Percentiles rank a stretch among this genome's conserved stretches.
Evolutionary conservation across 1,284 basidiomycete genomes (phyloP).

Genomic region (Kalmanozyma brasiliensis): DNA sequence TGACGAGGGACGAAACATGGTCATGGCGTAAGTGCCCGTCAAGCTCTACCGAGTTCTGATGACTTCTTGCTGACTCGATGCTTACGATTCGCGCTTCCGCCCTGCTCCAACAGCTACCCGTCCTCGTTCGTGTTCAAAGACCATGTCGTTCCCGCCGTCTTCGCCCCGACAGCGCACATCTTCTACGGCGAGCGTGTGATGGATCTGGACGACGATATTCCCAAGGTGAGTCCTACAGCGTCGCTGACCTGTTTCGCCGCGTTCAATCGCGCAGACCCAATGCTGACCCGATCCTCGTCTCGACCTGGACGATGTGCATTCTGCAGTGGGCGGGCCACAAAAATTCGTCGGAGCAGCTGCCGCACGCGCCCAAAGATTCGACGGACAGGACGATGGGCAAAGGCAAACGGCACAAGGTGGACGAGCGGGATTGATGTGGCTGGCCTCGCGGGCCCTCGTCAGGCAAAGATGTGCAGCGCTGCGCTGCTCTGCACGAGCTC

Average conservation of each 20-base stretch:
- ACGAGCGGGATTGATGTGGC: constrained; percentile 8
- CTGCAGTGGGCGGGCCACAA: constrained; percentile 46
- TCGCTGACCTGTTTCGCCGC: too few species aligned
- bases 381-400: constrained; percentile 39
- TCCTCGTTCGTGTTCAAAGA: constrained; percentile 43
- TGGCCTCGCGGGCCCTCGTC: too few species aligned
- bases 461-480: too few species aligned
- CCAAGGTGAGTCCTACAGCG: constrained; percentile 43
- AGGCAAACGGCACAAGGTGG: constrained; percentile 38
- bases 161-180: constrained; percentile 48
- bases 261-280: not conserved
- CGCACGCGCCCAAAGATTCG: constrained; percentile 30
- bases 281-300: too few species aligned
- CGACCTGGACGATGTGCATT: not conserved
- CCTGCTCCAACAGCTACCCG: constrained; percentile 24
- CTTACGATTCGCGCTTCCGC: not conserved
- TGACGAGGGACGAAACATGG: constrained; percentile 52
- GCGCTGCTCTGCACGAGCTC: too few species aligned
- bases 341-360: constrained; percentile 30
- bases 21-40: constrained; percentile 42
- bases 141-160: constrained; percentile 27
- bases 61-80: too few species aligned
- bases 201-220: constrained; percentile 48
- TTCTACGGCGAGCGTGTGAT: constrained; percentile 48
- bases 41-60: too few species aligned